These are phyloP conservation scores for Suillus spraguei DNA, from an alignment of 768 basidiomycete genomes.

Conservation along the genomic window DNA sequence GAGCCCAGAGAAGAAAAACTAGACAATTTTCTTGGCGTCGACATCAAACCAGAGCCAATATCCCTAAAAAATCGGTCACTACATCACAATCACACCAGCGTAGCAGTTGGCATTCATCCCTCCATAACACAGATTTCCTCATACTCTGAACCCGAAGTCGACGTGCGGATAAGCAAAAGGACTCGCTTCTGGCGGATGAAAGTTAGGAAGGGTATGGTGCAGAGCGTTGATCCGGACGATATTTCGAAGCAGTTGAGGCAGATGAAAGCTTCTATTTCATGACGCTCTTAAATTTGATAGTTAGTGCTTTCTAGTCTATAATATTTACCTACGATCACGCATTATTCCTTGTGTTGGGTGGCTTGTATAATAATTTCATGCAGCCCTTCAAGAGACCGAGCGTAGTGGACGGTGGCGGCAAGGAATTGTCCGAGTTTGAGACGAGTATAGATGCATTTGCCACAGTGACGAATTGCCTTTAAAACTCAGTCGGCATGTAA, in stretches of 20 bases:
- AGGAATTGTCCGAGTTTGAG: neutral
- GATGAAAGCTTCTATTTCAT: conserved; percentile 35
- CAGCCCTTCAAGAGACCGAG: neutral
- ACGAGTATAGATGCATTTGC: too few species aligned
- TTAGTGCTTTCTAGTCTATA: neutral
- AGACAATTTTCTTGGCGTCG: neutral
- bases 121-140: neutral
- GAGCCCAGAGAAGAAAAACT: neutral
- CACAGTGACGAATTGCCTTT: conserved; percentile 1
- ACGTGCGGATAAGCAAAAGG: conserved; percentile 41
- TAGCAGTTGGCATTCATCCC: conserved; percentile 7
- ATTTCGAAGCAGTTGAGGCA: conserved; percentile 47
- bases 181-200: conserved; percentile 43
- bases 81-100: conserved; percentile 8
- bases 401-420: neutral
- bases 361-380: neutral
- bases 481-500: conserved; percentile 17
- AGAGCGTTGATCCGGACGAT: conserved; percentile 42
- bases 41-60: conserved; percentile 4
- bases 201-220: conserved; percentile 30
- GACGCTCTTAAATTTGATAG: neutral
- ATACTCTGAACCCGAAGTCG: conserved; percentile 30
- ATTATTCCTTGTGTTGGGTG: neutral
- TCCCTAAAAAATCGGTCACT: neutral
- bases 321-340: neutral